Conservation (phyloP, 31 red algal species). For the Endocladia muricata region DNA sequence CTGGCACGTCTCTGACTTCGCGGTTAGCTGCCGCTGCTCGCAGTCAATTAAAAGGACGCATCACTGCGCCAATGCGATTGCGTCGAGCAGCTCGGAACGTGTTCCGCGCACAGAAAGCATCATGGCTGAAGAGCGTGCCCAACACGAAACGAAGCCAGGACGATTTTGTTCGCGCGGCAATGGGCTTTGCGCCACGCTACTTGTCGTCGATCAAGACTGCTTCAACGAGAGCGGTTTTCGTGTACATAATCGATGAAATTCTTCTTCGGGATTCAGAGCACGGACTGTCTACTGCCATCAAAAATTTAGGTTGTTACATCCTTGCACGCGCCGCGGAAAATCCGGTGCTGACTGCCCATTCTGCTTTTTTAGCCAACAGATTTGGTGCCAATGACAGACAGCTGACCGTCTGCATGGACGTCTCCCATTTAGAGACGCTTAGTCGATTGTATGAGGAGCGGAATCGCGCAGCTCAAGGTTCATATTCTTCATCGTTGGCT, state of each 20-base stretch:
- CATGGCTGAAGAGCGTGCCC: conserved; percentile 28
- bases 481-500: no score
- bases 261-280: conserved; percentile 17
- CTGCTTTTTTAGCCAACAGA: conserved; percentile 51
- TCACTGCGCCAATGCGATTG: conserved; percentile 27
- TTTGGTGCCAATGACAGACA: conserved; percentile 42
- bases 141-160: conserved; percentile 18
- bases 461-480: no score
- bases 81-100: conserved; percentile 19
- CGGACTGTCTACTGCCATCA: conserved; percentile 13
- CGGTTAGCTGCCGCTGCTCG: background rate
- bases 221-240: conserved; percentile 17
- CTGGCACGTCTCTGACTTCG: background rate
- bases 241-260: conserved; percentile 40
- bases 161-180: conserved; percentile 7
- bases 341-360: conserved; percentile 56
- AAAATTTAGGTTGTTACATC: conserved; percentile 42
- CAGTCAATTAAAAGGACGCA: no score
- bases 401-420: conserved; percentile 37
- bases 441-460: no score
- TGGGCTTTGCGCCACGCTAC: conserved; percentile 57
- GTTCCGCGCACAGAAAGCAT: conserved; percentile 2
- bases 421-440: conserved; percentile 13
- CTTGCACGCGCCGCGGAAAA: conserved; percentile 42
- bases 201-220: conserved; percentile 14